Evolutionary conservation across 148 eudicot species (phyloP).

Genomic region (Rhododendron mucronatum): DNA sequence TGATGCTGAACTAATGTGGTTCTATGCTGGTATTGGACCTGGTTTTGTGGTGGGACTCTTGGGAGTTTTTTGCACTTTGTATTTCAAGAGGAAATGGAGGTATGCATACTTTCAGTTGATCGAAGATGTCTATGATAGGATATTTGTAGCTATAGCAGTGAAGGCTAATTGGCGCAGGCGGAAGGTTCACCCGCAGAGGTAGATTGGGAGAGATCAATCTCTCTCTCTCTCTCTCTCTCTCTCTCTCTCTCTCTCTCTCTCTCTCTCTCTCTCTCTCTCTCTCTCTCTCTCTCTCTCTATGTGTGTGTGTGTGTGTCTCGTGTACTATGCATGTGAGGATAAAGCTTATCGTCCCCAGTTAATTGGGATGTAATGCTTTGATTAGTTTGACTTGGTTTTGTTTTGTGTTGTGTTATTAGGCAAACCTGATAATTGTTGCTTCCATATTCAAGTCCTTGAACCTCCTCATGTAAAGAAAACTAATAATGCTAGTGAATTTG

Average conservation of each 20-base stretch:
- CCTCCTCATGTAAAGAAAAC: background rate
- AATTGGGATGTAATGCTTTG: background rate
- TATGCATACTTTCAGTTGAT: background rate
- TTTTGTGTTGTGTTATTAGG: background rate
- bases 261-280: too few species aligned
- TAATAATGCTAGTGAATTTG: background rate
- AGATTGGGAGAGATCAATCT: background rate
- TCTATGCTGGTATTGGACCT: background rate
- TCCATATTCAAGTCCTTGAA: background rate
- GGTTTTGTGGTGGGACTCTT: background rate
- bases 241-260: too few species aligned
- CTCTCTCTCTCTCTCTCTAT: too few species aligned
- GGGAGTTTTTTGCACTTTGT: background rate
- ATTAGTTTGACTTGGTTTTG: too few species aligned
- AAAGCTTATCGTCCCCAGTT: background rate
- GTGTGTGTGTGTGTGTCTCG: too few species aligned
- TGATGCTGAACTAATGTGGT: background rate
- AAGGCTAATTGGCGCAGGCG: background rate
- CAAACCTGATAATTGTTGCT: background rate
- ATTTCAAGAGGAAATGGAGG: background rate
- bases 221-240: too few species aligned
- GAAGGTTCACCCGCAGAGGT: background rate
- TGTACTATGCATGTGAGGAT: background rate
- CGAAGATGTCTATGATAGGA: background rate
- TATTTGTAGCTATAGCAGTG: background rate